Conservation (phyloP, 192 early-diverging fungal genomes). For the Coemansia sp. region DNA sequence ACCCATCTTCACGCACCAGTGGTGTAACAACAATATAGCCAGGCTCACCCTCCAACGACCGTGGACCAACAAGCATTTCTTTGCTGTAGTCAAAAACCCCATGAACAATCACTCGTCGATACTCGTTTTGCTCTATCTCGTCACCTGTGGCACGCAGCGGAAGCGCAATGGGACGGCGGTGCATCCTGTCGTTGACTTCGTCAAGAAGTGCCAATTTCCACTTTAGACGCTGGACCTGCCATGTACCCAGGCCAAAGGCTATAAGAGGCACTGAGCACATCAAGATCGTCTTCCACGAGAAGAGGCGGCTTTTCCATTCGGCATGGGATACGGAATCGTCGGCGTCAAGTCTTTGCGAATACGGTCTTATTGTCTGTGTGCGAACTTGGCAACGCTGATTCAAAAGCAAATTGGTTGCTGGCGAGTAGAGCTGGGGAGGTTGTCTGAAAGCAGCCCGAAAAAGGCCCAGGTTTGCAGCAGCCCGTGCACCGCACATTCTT, state of each 20-base stretch:
- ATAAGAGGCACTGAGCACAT: slow-evolving; percentile 45
- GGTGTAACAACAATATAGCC: slow-evolving; percentile 80
- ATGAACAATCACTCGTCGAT: slow-evolving; percentile 68
- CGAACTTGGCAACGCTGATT: neutral
- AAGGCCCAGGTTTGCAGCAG: no score
- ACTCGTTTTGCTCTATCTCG: slow-evolving; percentile 67
- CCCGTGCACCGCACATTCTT: no score
- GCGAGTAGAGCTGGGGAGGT: neutral
- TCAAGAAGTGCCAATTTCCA: slow-evolving; percentile 87
- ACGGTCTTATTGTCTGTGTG: slow-evolving; percentile 2
- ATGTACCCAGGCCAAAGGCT: slow-evolving; percentile 72
- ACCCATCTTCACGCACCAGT: slow-evolving; percentile 68
- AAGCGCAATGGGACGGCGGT: slow-evolving; percentile 68
- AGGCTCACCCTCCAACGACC: slow-evolving; percentile 66
- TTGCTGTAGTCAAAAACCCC: slow-evolving; percentile 70
- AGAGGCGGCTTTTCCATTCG: slow-evolving; percentile 46
- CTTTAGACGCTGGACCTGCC: slow-evolving; percentile 85
- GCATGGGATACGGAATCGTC: slow-evolving; percentile 46
- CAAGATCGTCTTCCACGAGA: slow-evolving; percentile 55
- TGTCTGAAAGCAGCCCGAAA: neutral
- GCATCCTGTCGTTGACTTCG: slow-evolving; percentile 62
- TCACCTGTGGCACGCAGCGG: slow-evolving; percentile 62
- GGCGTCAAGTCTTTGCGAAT: slow-evolving; percentile 41
- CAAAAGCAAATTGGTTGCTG: neutral
- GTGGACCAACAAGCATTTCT: slow-evolving; percentile 83